Percentiles rank a stretch among this genome's conserved stretches.
These are phyloP conservation scores for Carex kokanica DNA, from an alignment of 176 grass and related monocot species.

Conservation along the genomic window DNA sequence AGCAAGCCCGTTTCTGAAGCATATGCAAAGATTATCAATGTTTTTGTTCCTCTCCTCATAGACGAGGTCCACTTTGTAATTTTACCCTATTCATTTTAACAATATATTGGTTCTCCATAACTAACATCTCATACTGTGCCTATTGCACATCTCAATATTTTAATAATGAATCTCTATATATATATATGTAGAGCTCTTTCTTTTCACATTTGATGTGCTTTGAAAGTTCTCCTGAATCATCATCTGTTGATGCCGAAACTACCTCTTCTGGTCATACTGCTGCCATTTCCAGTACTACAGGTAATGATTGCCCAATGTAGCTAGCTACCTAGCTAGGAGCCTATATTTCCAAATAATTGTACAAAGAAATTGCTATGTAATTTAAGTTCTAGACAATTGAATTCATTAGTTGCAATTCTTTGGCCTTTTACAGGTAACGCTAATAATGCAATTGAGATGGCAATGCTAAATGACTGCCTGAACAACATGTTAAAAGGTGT, in stretches of 20 bases:
- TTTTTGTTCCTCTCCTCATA: conserved; percentile 87
- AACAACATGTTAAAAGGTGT: conserved; percentile 77
- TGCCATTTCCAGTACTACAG: conserved; percentile 32
- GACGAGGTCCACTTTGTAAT: conserved; percentile 60
- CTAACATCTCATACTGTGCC: background rate
- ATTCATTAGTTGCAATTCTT: background rate
- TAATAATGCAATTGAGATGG: conserved; percentile 44
- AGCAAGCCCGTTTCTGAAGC: conserved; percentile 55
- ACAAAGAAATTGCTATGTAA: background rate
- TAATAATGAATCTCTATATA: background rate
- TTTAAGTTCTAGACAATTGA: background rate
- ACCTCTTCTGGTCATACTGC: conserved; percentile 15
- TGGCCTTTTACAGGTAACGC: conserved; percentile 35
- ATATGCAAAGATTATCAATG: conserved; percentile 82
- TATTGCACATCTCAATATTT: background rate
- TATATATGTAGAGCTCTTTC: conserved; percentile 62
- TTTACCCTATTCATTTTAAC: conserved; percentile 22
- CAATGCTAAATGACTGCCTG: conserved; percentile 64
- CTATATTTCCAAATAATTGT: background rate
- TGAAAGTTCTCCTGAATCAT: conserved; percentile 45
- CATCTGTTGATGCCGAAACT: conserved; percentile 31
- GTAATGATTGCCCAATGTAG: background rate
- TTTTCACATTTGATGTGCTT: conserved; percentile 99
- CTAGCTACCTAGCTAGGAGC: background rate
- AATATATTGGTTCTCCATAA: background rate